Conservation (phyloP, 495 filamentous ascomycete genomes). For the Aspergillus nanangensis region DNA sequence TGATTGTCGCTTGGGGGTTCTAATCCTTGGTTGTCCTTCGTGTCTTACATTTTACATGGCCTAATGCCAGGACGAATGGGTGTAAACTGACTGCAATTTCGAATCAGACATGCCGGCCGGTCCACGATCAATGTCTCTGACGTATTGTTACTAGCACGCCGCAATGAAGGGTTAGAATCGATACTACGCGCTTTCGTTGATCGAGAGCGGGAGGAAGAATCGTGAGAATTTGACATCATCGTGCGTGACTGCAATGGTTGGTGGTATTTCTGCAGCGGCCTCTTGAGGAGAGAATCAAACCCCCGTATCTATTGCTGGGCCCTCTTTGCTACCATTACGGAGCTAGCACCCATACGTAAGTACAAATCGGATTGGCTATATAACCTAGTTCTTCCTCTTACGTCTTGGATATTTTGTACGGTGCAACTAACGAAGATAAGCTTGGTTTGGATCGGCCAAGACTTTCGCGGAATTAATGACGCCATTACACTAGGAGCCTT, state of each 20-base stretch:
- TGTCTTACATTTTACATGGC: neutral
- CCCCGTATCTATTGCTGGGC: neutral
- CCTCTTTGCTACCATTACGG: neutral
- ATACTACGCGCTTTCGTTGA: slow-evolving; percentile 67
- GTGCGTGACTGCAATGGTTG: too few relatives aligned
- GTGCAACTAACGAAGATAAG: neutral
- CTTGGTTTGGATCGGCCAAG: neutral
- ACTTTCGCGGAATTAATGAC: neutral
- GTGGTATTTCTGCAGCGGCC: too few relatives aligned
- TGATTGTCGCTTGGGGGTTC: neutral
- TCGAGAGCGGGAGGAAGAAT: slow-evolving; percentile 32
- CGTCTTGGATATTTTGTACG: too few relatives aligned
- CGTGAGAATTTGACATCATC: too few relatives aligned
- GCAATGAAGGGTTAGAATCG: slow-evolving; percentile 78
- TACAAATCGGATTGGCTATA: neutral
- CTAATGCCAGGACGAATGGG: too few relatives aligned
- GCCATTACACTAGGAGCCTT: neutral
- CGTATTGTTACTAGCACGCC: slow-evolving; percentile 77
- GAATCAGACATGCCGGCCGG: slow-evolving; percentile 69
- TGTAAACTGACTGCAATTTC: too few relatives aligned
- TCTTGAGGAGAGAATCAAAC: too few relatives aligned
- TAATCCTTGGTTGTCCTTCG: neutral
- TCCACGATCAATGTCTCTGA: slow-evolving; percentile 78
- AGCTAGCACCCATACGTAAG: neutral
- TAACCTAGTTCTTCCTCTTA: too few relatives aligned